Percentiles rank a stretch among this genome's conserved stretches.
Conservation (phyloP, 352 stramenopile species). For the Globisporangium paroecandrum region DNA sequence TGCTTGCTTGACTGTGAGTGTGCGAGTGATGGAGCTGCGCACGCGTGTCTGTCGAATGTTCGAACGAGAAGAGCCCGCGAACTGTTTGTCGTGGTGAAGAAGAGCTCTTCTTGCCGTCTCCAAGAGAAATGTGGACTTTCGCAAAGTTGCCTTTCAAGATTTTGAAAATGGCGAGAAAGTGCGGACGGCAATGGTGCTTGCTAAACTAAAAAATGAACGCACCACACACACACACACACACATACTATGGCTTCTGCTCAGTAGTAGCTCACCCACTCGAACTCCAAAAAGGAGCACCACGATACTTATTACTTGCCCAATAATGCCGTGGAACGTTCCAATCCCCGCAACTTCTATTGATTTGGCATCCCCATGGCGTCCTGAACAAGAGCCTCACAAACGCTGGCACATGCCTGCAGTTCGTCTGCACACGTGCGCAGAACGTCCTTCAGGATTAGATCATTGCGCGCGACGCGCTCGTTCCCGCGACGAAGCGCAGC, state of each 20-base stretch:
- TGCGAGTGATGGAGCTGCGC: not conserved
- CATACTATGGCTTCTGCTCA: not conserved
- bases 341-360: not conserved
- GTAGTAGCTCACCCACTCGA: not conserved
- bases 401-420: slow-evolving; percentile 8
- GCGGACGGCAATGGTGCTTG: not conserved
- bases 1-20: not conserved
- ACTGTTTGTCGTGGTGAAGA: not conserved
- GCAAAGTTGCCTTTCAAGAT: not conserved
- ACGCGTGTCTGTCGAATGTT: not conserved
- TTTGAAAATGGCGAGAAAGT: not conserved
- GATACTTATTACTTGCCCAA: not conserved
- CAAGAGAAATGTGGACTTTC: not conserved
- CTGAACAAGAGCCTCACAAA: not conserved
- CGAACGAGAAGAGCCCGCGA: not conserved
- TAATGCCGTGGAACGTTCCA: not conserved
- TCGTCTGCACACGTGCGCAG: slow-evolving; percentile 9
- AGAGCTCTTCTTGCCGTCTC: not conserved
- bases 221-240: not conserved
- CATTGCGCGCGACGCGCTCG: slow-evolving; percentile 12
- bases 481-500: slow-evolving; percentile 9
- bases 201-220: not conserved
- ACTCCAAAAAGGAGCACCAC: not conserved
- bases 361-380: not conserved
- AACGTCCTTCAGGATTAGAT: not conserved